These are phyloP conservation scores for Iris macrosiphon DNA, from an alignment of 106 monocot species.

Conservation along the genomic window DNA sequence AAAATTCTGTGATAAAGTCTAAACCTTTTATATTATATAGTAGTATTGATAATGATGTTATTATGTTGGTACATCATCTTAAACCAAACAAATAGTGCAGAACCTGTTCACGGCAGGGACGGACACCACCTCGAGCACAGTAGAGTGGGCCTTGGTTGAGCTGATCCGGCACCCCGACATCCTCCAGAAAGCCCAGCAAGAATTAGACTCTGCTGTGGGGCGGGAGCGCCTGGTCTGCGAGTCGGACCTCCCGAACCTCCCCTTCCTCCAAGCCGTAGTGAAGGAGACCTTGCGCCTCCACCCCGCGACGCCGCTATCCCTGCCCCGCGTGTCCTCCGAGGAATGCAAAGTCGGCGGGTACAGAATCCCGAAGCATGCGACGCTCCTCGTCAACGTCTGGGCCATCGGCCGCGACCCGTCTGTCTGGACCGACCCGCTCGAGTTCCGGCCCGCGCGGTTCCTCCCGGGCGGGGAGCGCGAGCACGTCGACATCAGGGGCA, in stretches of 20 bases:
- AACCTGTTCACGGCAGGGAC: slow-evolving; percentile 31
- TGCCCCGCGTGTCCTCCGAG: slow-evolving; percentile 10
- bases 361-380: slow-evolving; percentile 6
- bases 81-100: slow-evolving; percentile 3
- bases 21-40: no score
- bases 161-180: slow-evolving; percentile 17
- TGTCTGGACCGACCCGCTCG: slow-evolving; percentile 11
- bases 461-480: slow-evolving; percentile 5
- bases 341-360: slow-evolving; percentile 9
- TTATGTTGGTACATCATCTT: no score
- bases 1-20: no score
- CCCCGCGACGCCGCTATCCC: slow-evolving; percentile 17
- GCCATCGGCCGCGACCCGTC: slow-evolving; percentile 19
- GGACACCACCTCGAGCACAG: slow-evolving; percentile 22
- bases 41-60: no score
- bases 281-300: slow-evolving; percentile 37
- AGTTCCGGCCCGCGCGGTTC: slow-evolving; percentile 26
- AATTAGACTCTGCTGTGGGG: slow-evolving; percentile 8
- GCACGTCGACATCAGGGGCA: slow-evolving; percentile 10
- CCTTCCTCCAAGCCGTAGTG: slow-evolving; percentile 16
- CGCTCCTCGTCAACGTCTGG: slow-evolving; percentile 28
- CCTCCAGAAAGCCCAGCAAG: slow-evolving; percentile 6
- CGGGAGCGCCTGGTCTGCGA: slow-evolving; percentile 1
- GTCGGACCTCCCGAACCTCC: slow-evolving; percentile 10
- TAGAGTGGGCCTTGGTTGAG: slow-evolving; percentile 35